Evolutionary conservation across 495 filamentous ascomycete genomes (phyloP).

Genomic region (Neurospora sp.): DNA sequence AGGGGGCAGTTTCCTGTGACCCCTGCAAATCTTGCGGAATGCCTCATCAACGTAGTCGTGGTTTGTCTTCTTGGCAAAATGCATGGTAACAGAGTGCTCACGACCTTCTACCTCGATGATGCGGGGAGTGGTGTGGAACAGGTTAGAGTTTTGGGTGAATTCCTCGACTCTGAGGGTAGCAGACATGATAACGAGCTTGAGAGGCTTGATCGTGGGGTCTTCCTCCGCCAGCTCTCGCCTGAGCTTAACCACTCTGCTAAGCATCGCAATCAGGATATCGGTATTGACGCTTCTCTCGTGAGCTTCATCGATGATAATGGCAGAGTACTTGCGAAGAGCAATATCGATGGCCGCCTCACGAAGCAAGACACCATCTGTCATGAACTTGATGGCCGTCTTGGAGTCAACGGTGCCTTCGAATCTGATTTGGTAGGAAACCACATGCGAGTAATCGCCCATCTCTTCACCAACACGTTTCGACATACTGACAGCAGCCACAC

Average conservation of each 20-base stretch:
- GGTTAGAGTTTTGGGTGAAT: slow-evolving; percentile 69
- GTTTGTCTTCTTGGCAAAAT: slow-evolving; percentile 76
- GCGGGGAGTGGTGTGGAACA: slow-evolving; percentile 76
- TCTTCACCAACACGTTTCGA: slow-evolving; percentile 84
- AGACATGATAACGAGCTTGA: slow-evolving; percentile 98
- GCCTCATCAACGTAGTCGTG: slow-evolving; percentile 84
- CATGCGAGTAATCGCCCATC: slow-evolving; percentile 56
- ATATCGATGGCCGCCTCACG: slow-evolving; percentile 89
- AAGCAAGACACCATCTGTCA: slow-evolving; percentile 95
- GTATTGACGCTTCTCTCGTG: slow-evolving; percentile 97
- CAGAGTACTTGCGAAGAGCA: slow-evolving; percentile 82
- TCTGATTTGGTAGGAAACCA: slow-evolving; percentile 86
- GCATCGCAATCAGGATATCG: slow-evolving; percentile 92
- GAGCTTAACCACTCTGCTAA: slow-evolving; percentile 82
- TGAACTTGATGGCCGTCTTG: slow-evolving; percentile 93
- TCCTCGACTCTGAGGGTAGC: slow-evolving; percentile 86
- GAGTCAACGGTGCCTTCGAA: slow-evolving; percentile 78
- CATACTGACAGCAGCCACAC: slow-evolving; percentile 92
- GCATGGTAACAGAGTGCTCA: slow-evolving; percentile 79
- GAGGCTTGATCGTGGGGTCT: slow-evolving; percentile 50
- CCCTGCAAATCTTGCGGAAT: slow-evolving; percentile 77
- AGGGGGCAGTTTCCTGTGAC: slow-evolving; percentile 81
- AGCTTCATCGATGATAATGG: slow-evolving; percentile 91
- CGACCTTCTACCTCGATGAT: slow-evolving; percentile 88
- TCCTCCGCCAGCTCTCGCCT: slow-evolving; percentile 35